Evolutionary conservation across 148 eudicot species (phyloP).

Genomic region (Pouteria glomerata): DNA sequence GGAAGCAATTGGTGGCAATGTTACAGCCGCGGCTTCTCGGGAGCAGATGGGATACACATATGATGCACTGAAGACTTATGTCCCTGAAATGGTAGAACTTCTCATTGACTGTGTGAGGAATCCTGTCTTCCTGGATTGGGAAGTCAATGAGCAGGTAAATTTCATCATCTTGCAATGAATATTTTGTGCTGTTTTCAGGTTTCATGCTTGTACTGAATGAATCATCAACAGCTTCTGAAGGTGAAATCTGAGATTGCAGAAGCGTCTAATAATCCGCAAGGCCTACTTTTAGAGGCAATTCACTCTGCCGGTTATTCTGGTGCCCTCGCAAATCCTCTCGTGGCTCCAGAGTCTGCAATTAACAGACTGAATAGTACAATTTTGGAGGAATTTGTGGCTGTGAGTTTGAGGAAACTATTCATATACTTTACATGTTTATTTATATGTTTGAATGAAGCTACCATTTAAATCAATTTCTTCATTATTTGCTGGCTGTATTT

Average conservation of each 20-base stretch:
- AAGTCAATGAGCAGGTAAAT: conserved; percentile 55
- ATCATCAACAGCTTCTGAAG: conserved; percentile 43
- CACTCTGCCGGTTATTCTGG: conserved; percentile 68
- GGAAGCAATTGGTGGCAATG: conserved; percentile 93
- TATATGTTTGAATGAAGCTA: not conserved
- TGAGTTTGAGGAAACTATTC: conserved; percentile 24
- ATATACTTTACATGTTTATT: not conserved
- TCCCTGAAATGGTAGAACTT: conserved; percentile 64
- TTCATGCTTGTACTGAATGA: conserved; percentile 12
- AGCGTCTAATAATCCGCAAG: conserved; percentile 54
- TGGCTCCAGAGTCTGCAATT: conserved; percentile 51
- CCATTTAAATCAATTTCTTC: not conserved
- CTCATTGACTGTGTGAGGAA: conserved; percentile 62
- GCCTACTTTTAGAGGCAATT: conserved; percentile 50
- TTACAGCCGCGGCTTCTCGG: conserved; percentile 74
- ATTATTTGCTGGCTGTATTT: not conserved
- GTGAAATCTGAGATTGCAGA: conserved; percentile 56
- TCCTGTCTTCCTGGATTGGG: conserved; percentile 75
- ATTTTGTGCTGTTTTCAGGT: not conserved
- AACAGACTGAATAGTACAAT: conserved; percentile 39
- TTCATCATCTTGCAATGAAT: not conserved
- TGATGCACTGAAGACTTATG: conserved; percentile 82
- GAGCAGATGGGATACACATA: conserved; percentile 95
- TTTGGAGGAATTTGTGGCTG: conserved; percentile 54
- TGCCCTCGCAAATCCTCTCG: conserved; percentile 51